A percentile compares a stretch with the other conserved stretches of the same genome.
These are phyloP conservation scores for Pyricularia sp. DNA, from an alignment of 2,329 filamentous ascomycete species.

Conservation along the genomic window DNA sequence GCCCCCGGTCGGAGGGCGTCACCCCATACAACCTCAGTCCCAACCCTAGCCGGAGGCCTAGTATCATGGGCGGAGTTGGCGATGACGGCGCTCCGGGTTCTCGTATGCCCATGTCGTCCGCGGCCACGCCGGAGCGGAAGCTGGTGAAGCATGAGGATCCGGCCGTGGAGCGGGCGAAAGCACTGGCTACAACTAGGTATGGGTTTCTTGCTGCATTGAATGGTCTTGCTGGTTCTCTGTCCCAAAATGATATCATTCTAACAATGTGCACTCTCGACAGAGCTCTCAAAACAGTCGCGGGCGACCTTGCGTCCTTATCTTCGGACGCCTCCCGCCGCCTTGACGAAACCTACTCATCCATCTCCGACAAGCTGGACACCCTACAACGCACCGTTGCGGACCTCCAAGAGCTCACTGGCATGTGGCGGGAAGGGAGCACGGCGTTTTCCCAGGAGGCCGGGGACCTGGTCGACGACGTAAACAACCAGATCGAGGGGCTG, in stretches of 20 bases:
- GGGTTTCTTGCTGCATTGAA: slow-evolving; percentile 11
- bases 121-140: slow-evolving; percentile 9
- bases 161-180: slow-evolving; percentile 30
- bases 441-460: slow-evolving; percentile 51
- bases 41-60: slow-evolving; percentile 32
- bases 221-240: not conserved
- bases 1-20: slow-evolving; percentile 30
- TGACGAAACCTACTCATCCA: slow-evolving; percentile 65
- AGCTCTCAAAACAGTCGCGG: slow-evolving; percentile 40
- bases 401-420: slow-evolving; percentile 56
- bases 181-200: slow-evolving; percentile 29
- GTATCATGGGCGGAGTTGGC: slow-evolving; percentile 23
- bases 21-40: slow-evolving; percentile 31
- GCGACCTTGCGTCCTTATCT: slow-evolving; percentile 49
- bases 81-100: slow-evolving; percentile 12
- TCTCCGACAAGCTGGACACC: slow-evolving; percentile 57
- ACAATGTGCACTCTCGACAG: slow-evolving; percentile 21
- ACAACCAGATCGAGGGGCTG: slow-evolving; percentile 49
- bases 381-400: slow-evolving; percentile 55
- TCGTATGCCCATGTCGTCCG: slow-evolving; percentile 11
- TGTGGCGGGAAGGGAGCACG: slow-evolving; percentile 47
- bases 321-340: slow-evolving; percentile 54
- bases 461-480: slow-evolving; percentile 50
- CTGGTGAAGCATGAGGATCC: slow-evolving; percentile 28
- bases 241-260: not conserved